Evolutionary conservation across 2,329 filamentous ascomycete species (phyloP), one percentile per base, ranked within the genome.

Genomic region (Trichoderma koningii): DNA sequence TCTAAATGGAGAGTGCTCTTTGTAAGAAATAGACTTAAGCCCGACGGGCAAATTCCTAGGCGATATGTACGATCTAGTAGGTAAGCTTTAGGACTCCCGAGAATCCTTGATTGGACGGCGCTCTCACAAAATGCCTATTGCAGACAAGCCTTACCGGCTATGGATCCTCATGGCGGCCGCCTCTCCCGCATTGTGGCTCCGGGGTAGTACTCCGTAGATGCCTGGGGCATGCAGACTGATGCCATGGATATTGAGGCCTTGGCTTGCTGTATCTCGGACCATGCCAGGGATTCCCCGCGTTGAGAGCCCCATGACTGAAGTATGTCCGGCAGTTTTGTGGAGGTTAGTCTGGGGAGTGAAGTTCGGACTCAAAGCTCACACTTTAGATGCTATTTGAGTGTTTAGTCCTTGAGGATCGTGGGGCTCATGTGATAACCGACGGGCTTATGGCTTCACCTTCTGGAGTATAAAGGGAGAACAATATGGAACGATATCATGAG

Each of bases 251-350:
- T 52, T 30, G n/a, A 30, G 9, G 17, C 38, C 15, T 55, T n/a
- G 14, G 23, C 28, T 28, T n/a, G 21, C 23, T 14, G 21, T 12
- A 21, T 21, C 9, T 57, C 23, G 14, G 6, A 15, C 12, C 17
- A 45, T 45, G 26, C 3, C 52, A 51, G 17, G 62, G 53, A 34
- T 64, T 64, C 53, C 45, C 62, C 62, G 45, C 45, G 26, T 64
- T 17, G 34, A 51, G 28, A 44, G 10, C 19, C 21, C 44, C 51
- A 51, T 51, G 12, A 51, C 30, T 17, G 44, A 21, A 30, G 30
- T 64, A 41, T 17, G 6, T 47, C 30, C 53, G 50, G 44, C 14
- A 17, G 3, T 19, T 14, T 51, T 45, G 26, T 57, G 53, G 62
- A 26, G 52, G 51, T 23, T 50, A 51, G 23, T 53, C 41, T 48